Base-by-base conservation (phyloP, 495 filamentous ascomycete species). In the Penicillium diatomitis region DNA sequence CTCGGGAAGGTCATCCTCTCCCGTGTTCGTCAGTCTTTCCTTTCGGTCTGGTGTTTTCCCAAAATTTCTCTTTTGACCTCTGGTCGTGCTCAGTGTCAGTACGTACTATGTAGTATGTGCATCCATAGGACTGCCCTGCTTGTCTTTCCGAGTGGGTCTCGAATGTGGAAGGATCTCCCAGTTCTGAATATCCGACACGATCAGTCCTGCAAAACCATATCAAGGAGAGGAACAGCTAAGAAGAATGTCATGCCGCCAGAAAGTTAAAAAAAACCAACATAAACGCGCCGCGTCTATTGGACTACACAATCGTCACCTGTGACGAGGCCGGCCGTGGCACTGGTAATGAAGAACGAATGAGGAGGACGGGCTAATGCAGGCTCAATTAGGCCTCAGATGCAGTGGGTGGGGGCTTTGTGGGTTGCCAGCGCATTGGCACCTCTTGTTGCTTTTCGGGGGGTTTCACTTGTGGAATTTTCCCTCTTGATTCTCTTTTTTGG, bases 221-320 rank as follows among this genome's bases (percentile, higher is more conserved):
- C 27, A 9, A 12, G 4, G 12, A 38, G 32, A 42, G 29, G 35
- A 50, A 44, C 38, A 39, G 38, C 29, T 27, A 27, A 44, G 33
- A 44, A 20, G 20, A 20, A 20, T 20, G 20, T 20, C 11, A 33
- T 34, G 34, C 28, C 38, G 28, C 31, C 12, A 37, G 41, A 47
- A 43, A 44, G 48, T 34, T 46, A 41, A 48, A 49, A 57, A 57
- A 60, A 60, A 54, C 59, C 59, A 62, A 62, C 60, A 60, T 44
- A 50, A 57, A 57, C 49, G 60, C 60, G 51, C 51, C 31, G 54
- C 56, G 56, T 62, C 56, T 60, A 62, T 62, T 62, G 60, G 60
- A 53, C 49, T 54, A 60, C 38, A 38, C 20, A 48, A 48, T 10
- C 49, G 57, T 60, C 60, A 60, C 41, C 51, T 57, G 60, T 51